Conservation (phyloP, 805 yeast genomes). For the Wickerhamiella azyma region DNA sequence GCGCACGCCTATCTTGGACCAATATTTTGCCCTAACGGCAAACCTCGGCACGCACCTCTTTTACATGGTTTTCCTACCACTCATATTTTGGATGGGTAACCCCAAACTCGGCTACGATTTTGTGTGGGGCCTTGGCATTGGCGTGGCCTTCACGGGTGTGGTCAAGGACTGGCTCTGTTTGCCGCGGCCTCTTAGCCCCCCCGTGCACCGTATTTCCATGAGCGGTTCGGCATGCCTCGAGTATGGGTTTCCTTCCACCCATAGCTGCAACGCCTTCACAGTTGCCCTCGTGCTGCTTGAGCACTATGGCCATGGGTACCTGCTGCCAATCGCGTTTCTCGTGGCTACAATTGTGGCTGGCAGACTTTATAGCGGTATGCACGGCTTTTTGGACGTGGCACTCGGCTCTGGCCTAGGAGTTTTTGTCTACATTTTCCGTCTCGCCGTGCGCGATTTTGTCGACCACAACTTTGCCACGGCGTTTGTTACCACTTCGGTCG, state of each 20-base stretch:
- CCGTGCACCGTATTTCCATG: conserved; percentile 77
- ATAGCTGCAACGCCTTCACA: conserved; percentile 86
- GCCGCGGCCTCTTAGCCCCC: conserved; percentile 89
- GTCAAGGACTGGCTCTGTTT: conserved; percentile 75
- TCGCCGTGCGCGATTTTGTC: conserved; percentile 29
- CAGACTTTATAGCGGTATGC: conserved; percentile 93
- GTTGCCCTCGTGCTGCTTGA: conserved; percentile 41
- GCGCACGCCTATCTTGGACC: conserved; percentile 43
- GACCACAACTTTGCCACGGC: conserved; percentile 25
- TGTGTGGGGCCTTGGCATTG: conserved; percentile 49
- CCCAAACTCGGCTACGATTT: conserved; percentile 43
- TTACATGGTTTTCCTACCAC: conserved; percentile 77
- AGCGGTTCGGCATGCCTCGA: conserved; percentile 83
- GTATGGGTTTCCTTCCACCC: conserved; percentile 90
- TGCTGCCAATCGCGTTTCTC: conserved; percentile 30
- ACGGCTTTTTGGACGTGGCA: conserved; percentile 68
- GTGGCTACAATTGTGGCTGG: conserved; percentile 59
- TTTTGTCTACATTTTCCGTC: conserved; percentile 36
- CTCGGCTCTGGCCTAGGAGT: conserved; percentile 57
- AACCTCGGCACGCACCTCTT: conserved; percentile 87
- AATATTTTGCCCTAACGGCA: conserved; percentile 77
- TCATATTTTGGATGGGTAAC: conserved; percentile 71
- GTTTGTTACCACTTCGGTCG: not conserved
- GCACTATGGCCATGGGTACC: conserved; percentile 8
- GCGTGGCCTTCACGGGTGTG: conserved; percentile 49